Base-by-base conservation (phyloP, 1,139 yeast genomes). In the Geotrichum phurueaensis region DNA sequence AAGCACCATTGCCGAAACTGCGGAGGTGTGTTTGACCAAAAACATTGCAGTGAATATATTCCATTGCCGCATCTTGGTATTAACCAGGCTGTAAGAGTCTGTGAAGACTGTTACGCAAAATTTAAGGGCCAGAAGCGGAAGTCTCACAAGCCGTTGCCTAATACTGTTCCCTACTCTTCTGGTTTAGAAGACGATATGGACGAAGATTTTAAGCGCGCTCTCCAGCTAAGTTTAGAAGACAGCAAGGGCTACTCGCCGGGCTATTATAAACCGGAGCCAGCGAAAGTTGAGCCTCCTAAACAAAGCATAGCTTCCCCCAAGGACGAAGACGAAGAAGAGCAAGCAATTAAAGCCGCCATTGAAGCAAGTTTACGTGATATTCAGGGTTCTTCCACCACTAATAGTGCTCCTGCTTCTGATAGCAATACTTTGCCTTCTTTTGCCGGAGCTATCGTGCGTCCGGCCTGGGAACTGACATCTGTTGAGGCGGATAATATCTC, bases 1-100 rank as follows among this genome's bases (percentile, higher is more conserved):
- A 91, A 94, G 71, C 99, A 94, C 72, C 99, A 94, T 74, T 94
- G 99, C 72, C 81, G 99, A 60, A 88, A 96, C 58, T 94, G 99
- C 75, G 99, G 99, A 31, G 97, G 97, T 0, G 97, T 90, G 0
- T 94, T 82, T 70, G 86, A 96, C 72, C 94, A 89, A 65, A 81
- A 83, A 22, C 96, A 94, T 73, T 90, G 97, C 27, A 77, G 85
- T 7, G 84, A 88, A 66, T 79, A 75, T 60, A 77, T 84, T 51
- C 86, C 94, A 4, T 77, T 94, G 64, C 95, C 96, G 0, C 86
- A 87, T 56, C 79, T 89, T 62, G 99, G 99, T 0, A 89, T 95
- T 55, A 83, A 82, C 66, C 91, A 88, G 60, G 89, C 96, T 0
- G 98, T 92, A 1, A 79, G 99, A 63, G 97, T 94, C 0, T 94